Base-by-base conservation (phyloP, 306 rosid species). In the Herpetospermum pedunculosum region DNA sequence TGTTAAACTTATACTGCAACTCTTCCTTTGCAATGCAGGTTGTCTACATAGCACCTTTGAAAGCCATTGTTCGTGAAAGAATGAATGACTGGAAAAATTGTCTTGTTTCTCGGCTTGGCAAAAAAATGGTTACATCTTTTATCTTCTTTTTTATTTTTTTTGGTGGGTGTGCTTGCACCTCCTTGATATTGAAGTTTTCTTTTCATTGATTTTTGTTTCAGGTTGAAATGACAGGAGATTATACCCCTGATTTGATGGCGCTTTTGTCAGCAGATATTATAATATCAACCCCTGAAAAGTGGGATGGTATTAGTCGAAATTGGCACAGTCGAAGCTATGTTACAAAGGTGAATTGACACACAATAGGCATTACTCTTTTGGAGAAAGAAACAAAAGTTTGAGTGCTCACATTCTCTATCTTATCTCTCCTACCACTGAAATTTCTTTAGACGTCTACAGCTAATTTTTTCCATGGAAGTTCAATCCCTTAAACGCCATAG, bases 191-290 rank as follows among this genome's bases (percentile, higher is more conserved):
- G n/a, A 8, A 29, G 50, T 50, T 30, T 50, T n/a, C 18, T 28
- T 38, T 16, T 16, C 26, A 29, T 30, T 71, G 60, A 54, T 49
- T 43, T 52, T 75, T 72, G 74, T 40, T 70, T 78, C 85, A 93
- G 98, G 98, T 93, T 84, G 98, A 93, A 83, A 93, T 93, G 98
- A 93, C 98, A 0, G 98, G 98, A 75, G 98, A 93, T 82, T 91
- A 82, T 79, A 93, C 98, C 72, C 98, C 98, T 16, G 98, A 93
- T 80, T 74, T 93, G 88, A 79, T 73, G 92, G 96, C 98, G 37
- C 96, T 93, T 62, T 75, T 91, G 85, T 93, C 98, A 5, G 97
- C 98, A 11, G 81, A 93, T 89, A 89, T 89, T 82, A 93, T 93
- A 77, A 91, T 93, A 87, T 84, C 96, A 76, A 93, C 98, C 72